Evolutionary conservation across 306 rosid species (phyloP), one percentile per base, ranked within the genome.

Genomic region (Vigna radiata): DNA sequence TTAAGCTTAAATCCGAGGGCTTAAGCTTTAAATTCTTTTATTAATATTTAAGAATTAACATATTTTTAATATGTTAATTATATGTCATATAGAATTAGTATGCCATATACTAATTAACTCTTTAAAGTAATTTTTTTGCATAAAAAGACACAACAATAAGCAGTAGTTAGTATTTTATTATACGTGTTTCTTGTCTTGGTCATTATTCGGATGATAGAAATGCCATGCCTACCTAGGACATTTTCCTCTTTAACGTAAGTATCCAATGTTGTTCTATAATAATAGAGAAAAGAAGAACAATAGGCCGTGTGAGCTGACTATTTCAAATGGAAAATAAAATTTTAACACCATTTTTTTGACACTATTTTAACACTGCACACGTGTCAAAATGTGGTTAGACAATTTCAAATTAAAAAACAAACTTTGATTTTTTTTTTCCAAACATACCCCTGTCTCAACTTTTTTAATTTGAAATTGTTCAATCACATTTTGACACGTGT

Each of bases 1-100:
- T 84, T 76, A 76, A 59, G 18, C 41, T 78, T 63, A 65, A 79
- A 63, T 85, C 88, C 86, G 82, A 81, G 17, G 81, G 75, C 80
- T 72, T 85, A 64, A 23, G 70, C 79, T 70, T 65, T 65, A 47
- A 47, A 67, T 9, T 69, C 0, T 13, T 31, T 31, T 62, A 3
- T 21, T 31, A 3, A 2, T 2, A n/a, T 8, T 33, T n/a, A 37
- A 64, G 5, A 64, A 17, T 37, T 37, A n/a, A 10, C 16, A 17
- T 17, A 36, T 29, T 29, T 25, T 18, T 54, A 54, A 53, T 18
- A 19, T 41, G 46, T 1, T 41, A 41, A 41, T 41, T 41, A 9
- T 2, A 41, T 58, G 37, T 3, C 36, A 56, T 21, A 21, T 41
- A 39, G 6, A 8, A 5, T 36, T 36, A 36, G 41, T 36, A 6